phyloP scores from a whole-genome alignment of 2,329 filamentous ascomycete genomes.

The Fusarium gaditjirri region DNA sequence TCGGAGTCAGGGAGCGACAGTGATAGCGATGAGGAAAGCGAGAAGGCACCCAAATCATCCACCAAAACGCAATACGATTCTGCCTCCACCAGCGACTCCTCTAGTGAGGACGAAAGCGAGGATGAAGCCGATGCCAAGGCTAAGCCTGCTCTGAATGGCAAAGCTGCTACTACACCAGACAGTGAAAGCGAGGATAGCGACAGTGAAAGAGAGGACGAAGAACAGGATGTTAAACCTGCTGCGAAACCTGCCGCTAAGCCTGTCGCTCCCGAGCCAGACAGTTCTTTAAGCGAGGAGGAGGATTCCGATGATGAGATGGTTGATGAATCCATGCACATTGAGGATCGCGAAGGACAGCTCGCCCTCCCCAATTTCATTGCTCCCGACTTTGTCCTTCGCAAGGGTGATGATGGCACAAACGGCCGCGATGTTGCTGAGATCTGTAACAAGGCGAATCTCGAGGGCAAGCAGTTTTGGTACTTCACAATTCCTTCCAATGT shows the following conservation, averaged over 20 bases:
- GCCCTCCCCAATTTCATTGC: slow-evolving; percentile 59
- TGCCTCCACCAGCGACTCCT: slow-evolving; percentile 40
- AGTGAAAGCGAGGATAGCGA: slow-evolving; percentile 43
- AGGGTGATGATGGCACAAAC: slow-evolving; percentile 52
- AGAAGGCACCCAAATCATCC: slow-evolving; percentile 28
- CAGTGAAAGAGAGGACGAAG: slow-evolving; percentile 40
- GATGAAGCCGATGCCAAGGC: slow-evolving; percentile 35
- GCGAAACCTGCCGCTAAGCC: slow-evolving; percentile 27
- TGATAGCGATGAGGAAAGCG: slow-evolving; percentile 44
- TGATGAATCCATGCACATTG: slow-evolving; percentile 55
- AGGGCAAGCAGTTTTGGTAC: slow-evolving; percentile 83
- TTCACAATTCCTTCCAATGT: slow-evolving; percentile 78
- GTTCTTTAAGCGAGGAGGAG: slow-evolving; percentile 41
- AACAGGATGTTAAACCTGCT: slow-evolving; percentile 27
- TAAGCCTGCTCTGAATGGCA: slow-evolving; percentile 32
- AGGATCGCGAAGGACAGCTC: slow-evolving; percentile 49
- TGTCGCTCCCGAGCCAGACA: slow-evolving; percentile 25
- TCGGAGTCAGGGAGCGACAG: slow-evolving; percentile 46
- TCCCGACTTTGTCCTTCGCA: slow-evolving; percentile 65
- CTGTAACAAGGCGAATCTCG: slow-evolving; percentile 67
- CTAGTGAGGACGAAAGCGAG: slow-evolving; percentile 46
- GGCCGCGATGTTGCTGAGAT: slow-evolving; percentile 62
- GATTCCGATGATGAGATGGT: slow-evolving; percentile 48
- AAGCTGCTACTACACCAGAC: slow-evolving; percentile 23
- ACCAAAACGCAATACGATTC: slow-evolving; percentile 30